Percentiles rank a stretch among this genome's conserved stretches.
These are phyloP conservation scores for Alternaria angustiovoidea DNA, from an alignment of 2,329 filamentous ascomycete genomes.

Conservation along the genomic window DNA sequence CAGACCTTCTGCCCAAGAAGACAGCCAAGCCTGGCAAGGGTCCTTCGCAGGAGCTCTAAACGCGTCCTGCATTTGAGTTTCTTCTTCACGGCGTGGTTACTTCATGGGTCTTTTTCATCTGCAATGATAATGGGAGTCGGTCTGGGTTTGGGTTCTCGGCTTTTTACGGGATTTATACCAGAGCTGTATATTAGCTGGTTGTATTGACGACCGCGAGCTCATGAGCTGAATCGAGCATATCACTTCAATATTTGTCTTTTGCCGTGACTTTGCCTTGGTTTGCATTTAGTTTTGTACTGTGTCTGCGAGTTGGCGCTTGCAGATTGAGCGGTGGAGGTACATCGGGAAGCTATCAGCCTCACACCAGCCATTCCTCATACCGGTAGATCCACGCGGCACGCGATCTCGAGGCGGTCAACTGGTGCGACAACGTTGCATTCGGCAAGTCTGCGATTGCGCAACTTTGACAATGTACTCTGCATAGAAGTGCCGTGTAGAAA, in stretches of 20 bases:
- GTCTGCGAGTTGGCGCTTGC: background rate
- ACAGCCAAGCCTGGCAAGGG: conserved; percentile 93
- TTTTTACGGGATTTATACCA: conserved; percentile 60
- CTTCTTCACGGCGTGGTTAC: conserved; percentile 56
- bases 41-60: conserved; percentile 93
- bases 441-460: background rate
- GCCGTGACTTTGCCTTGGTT: background rate
- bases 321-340: background rate
- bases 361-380: background rate
- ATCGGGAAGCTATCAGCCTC: background rate
- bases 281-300: background rate
- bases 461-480: background rate
- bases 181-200: conserved; percentile 70
- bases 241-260: conserved; percentile 26
- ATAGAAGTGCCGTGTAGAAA: background rate
- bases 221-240: conserved; percentile 54
- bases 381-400: background rate
- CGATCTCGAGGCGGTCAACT: background rate
- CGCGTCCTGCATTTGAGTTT: conserved; percentile 44
- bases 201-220: conserved; percentile 57
- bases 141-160: conserved; percentile 65
- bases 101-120: conserved; percentile 63
- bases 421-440: background rate
- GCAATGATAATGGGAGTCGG: conserved; percentile 82
- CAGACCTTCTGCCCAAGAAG: conserved; percentile 99